Conservation (phyloP, 495 filamentous ascomycete genomes). For the Penicillium bovifimosum region DNA sequence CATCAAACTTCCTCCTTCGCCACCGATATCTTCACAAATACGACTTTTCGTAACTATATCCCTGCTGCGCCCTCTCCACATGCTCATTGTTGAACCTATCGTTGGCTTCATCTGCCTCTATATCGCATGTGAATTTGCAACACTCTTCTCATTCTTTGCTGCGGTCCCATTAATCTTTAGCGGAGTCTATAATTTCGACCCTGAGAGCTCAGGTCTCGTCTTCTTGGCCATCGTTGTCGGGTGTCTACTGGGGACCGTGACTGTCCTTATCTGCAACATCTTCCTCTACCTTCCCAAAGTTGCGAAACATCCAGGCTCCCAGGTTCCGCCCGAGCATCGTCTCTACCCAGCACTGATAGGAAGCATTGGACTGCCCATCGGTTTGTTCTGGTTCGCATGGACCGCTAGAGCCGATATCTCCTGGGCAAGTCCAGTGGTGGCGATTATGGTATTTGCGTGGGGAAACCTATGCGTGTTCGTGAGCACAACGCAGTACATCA, state of each 20-base stretch:
- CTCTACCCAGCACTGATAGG: conserved; percentile 56
- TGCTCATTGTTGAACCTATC: conserved; percentile 63
- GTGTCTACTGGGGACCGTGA: conserved; percentile 44
- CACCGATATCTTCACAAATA: conserved; percentile 30
- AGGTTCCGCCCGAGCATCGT: conserved; percentile 48
- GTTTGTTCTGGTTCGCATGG: conserved; percentile 48
- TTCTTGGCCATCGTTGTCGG: conserved; percentile 57
- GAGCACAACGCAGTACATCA: conserved; percentile 41
- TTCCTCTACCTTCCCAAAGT: conserved; percentile 11
- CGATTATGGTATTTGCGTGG: conserved; percentile 60
- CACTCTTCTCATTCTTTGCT: conserved; percentile 63
- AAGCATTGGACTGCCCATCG: conserved; percentile 47
- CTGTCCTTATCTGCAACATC: conserved; percentile 41
- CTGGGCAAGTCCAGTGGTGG: conserved; percentile 42
- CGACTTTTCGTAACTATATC: conserved; percentile 51
- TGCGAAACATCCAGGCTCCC: conserved; percentile 29
- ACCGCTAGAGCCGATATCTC: conserved; percentile 29
- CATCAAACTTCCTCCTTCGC: conserved; percentile 29
- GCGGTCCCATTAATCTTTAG: conserved; percentile 53
- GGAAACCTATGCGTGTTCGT: conserved; percentile 59
- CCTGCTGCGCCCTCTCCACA: conserved; percentile 54
- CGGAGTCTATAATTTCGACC: conserved; percentile 43
- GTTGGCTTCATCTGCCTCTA: conserved; percentile 58
- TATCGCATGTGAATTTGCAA: conserved; percentile 55
- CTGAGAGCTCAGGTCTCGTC: conserved; percentile 49